phyloP scores from a whole-genome alignment of 441 rosid genomes.

The Eruca vesicaria region DNA sequence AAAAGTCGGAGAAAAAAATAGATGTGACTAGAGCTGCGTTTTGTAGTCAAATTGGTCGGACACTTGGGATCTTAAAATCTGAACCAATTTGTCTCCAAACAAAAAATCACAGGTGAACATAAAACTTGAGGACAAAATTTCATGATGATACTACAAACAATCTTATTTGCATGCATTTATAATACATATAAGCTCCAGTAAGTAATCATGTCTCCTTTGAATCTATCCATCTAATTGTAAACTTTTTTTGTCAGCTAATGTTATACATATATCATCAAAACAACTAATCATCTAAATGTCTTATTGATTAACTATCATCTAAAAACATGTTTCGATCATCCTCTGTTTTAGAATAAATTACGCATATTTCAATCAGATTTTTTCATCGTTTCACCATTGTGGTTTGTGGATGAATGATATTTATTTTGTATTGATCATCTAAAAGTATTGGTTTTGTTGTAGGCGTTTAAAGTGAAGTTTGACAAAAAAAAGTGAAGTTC shows the following conservation, averaged over 20 bases:
- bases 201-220: conserved; percentile 16
- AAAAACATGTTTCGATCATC: not conserved
- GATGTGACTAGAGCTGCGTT: conserved; percentile 26
- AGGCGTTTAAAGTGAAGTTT: too few relatives aligned
- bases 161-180: conserved; percentile 13
- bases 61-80: conserved; percentile 13
- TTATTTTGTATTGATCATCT: not conserved
- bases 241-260: not conserved
- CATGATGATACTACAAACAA: conserved; percentile 23
- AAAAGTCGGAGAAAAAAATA: conserved; percentile 14
- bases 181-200: not conserved
- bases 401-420: not conserved
- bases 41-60: conserved; percentile 23
- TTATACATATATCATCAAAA: not conserved
- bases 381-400: not conserved
- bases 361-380: not conserved
- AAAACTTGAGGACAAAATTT: conserved; percentile 7
- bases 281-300: not conserved
- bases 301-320: not conserved
- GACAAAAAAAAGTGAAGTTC: conserved; percentile 10
- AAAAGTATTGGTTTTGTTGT: not conserved
- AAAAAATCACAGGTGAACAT: conserved; percentile 26
- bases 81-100: not conserved
- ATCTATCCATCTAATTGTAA: too few relatives aligned
- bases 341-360: not conserved